Conservation (phyloP, 495 filamentous ascomycete genomes). For the Terfezia claveryi region DNA sequence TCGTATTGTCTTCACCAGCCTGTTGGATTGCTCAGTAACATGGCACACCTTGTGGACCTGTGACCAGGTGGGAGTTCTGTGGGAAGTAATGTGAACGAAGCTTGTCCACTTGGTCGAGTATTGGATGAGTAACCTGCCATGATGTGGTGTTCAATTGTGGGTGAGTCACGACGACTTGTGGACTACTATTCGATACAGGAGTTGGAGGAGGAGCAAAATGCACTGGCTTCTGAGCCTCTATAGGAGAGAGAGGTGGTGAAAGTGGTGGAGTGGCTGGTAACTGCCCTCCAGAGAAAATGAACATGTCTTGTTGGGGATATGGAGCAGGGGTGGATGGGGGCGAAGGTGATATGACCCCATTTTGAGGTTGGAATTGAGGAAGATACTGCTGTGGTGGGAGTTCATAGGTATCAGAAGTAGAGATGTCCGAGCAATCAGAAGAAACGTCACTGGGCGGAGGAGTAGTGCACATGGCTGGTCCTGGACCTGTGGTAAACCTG, state of each 20-base stretch:
- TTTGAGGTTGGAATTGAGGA: neutral
- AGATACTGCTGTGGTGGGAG: constrained; percentile 7
- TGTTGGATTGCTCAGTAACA: neutral
- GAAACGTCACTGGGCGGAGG: constrained; percentile 6
- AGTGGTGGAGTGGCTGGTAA: neutral
- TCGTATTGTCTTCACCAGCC: neutral
- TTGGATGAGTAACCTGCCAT: neutral
- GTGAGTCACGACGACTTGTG: neutral
- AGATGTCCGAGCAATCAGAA: constrained; percentile 12
- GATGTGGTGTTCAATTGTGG: neutral
- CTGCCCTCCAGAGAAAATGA: neutral
- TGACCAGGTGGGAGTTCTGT: neutral
- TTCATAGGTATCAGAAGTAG: constrained; percentile 13
- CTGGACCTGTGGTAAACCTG: constrained; percentile 37
- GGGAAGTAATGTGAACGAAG: neutral
- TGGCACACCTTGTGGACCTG: neutral
- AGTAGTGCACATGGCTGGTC: constrained; percentile 8
- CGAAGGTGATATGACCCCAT: constrained; percentile 1
- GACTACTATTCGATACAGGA: neutral
- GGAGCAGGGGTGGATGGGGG: neutral
- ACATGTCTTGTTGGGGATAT: neutral
- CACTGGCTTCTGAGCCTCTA: neutral
- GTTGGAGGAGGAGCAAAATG: neutral
- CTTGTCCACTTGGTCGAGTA: neutral
- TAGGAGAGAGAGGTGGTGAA: neutral